Evolutionary conservation across 192 early-diverging fungal genomes (phyloP), one percentile per base, ranked within the genome.

Genomic region (Thamnidium elegans): DNA sequence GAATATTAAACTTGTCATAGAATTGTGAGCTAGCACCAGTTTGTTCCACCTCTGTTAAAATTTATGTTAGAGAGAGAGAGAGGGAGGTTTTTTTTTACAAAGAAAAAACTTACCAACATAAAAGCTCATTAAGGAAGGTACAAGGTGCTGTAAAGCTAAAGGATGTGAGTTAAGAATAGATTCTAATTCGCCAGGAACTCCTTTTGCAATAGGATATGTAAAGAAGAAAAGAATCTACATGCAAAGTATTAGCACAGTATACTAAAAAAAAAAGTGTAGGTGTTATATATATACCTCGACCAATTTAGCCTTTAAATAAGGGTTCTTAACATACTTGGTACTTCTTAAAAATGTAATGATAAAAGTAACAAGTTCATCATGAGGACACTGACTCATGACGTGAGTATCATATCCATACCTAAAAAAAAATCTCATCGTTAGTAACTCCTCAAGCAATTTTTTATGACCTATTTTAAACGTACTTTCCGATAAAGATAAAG

Each of bases 1-100:
- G 88, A 66, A 95, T 94, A 75, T 92, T 97, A 79, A 98, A 97
- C 76, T 99, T 99, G 75, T 99, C 97, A 69, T 96, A 99, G 67
- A 99, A 99, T 71, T 97, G 95, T 4, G 90, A 89, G 66, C 85
- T 86, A 2, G 86, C 83, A 15, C 97, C 97, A 17, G 95, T 97
- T 47, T 94, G 89, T 74, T 99, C 97, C 7, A 95, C 92, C 63
- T 98, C 96, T 82, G 60, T 21, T 53, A 52, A 54, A 30, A 6
- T 6, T 17, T n/a, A 43, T 4, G 42, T 17, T 59, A 61, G 0
- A 42, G 26, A 6, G 7, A 17, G 17, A 13, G 7, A n/a, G 1
- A 46, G 39, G 19, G 21, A 3, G 11, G 6, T 30, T 11, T 26
- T 34, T n/a, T 34, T 4, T 34, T n/a, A 48, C 43, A 30, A 60